Base-by-base conservation (phyloP, 306 rosid genomes). In the Cicer bijugum region DNA sequence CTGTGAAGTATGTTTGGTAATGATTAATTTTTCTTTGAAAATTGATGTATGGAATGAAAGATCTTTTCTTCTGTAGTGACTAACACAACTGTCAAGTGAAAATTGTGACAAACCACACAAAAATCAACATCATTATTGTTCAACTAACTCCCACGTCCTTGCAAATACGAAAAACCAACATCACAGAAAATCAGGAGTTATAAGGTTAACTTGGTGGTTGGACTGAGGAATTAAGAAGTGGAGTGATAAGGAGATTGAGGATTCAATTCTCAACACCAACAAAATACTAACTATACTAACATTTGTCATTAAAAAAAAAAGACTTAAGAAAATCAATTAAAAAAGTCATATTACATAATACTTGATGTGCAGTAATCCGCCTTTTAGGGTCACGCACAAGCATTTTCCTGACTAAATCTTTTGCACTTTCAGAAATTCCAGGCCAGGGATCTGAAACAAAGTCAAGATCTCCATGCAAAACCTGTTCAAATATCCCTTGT, bases 361-460 rank as follows among this genome's bases (percentile, higher is more conserved):
- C 99, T 81, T 95, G 93, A 86, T 95, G 82, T 1, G 96, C 99
- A 20, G 92, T 87, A 68, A 83, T 61, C 79, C 99, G 86, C 75
- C 83, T 90, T 80, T 75, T 84, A 44, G 99, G 97, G 78, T 95
- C 96, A 10, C 99, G 97, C 57, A 87, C 77, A 80, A 95, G 99
- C 97, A 95, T 95, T 87, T 78, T 90, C 77, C 92, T 81, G 10
- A 95, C 99, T 84, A 95, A 88, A 85, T 95, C 97, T 81, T 91
- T 95, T 69, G 99, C 97, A 84, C 97, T 89, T 50, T 95, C 97
- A 16, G 99, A 92, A 79, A 95, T 91, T 76, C 71, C 83, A 43
- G 97, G 99, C 99, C 99, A 95, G 42, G 99, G 99, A 4, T 90
- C 97, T 33, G 99, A 87, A 58, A 82, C 17, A 78, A 95, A 95